Percentiles rank a stretch among this genome's conserved stretches.
Evolutionary conservation across 1,284 basidiomycete genomes (phyloP).

Genomic region (Puccinia sorghi): DNA sequence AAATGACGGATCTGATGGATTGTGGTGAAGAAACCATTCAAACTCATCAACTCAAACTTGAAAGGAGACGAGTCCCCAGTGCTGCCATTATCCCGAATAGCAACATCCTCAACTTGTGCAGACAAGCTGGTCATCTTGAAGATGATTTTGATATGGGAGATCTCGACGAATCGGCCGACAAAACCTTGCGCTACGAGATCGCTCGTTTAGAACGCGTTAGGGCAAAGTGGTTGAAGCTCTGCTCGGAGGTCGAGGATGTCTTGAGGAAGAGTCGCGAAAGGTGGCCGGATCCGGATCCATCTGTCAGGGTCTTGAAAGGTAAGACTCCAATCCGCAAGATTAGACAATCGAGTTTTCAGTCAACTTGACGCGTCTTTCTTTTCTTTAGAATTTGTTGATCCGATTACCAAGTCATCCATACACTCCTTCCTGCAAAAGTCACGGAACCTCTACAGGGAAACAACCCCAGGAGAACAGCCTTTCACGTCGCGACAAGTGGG

Average conservation of each 20-base stretch:
- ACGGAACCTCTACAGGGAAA: constrained; percentile 3
- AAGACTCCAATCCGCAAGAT: not conserved
- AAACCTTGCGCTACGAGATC: constrained; percentile 8
- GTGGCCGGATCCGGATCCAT: constrained; percentile 34
- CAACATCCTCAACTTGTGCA: not conserved
- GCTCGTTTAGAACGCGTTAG: constrained; percentile 19
- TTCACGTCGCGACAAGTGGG: not conserved
- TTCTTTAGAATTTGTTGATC: constrained; percentile 26
- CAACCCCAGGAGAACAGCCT: not conserved
- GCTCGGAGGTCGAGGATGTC: constrained; percentile 36
- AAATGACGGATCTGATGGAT: constrained; percentile 2
- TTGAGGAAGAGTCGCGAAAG: constrained; percentile 35
- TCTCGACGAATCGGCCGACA: not conserved
- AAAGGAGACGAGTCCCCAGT: not conserved
- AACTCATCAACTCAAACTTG: not conserved
- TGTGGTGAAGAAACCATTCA: constrained; percentile 7
- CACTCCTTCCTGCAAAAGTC: constrained; percentile 27
- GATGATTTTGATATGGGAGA: not conserved
- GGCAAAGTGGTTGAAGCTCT: constrained; percentile 22
- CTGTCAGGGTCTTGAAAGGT: constrained; percentile 19
- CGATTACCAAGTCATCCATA: constrained; percentile 10
- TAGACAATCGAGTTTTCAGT: not conserved
- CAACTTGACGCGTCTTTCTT: not conserved
- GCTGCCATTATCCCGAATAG: not conserved
- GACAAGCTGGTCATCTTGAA: not conserved